A percentile compares a stretch with the other conserved stretches of the same genome.
These are phyloP conservation scores for Obba rivulosa DNA, from an alignment of 768 basidiomycete species.

Conservation along the genomic window DNA sequence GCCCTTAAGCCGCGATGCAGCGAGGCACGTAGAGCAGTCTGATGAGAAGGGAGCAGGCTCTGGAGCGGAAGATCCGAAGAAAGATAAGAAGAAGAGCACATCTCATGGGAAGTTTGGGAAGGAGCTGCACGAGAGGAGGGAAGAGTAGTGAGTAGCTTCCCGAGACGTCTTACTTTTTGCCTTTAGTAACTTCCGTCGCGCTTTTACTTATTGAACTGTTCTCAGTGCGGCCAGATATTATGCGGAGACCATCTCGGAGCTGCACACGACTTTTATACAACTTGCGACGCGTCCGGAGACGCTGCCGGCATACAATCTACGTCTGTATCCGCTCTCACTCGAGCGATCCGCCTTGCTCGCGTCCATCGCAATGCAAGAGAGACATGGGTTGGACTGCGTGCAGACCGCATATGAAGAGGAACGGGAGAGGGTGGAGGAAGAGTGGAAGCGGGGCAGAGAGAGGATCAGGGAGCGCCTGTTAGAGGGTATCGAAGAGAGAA, in stretches of 20 bases:
- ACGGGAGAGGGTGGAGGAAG: conserved; percentile 73
- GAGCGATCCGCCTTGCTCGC: conserved; percentile 74
- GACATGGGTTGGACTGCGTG: conserved; percentile 59
- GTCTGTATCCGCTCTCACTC: conserved; percentile 66
- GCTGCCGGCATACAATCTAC: conserved; percentile 59
- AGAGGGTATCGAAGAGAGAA: conserved; percentile 80
- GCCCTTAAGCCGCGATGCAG: conserved; percentile 3
- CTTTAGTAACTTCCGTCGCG: too few species aligned
- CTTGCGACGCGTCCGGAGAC: conserved; percentile 67
- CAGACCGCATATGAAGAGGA: conserved; percentile 76
- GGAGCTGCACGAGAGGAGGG: conserved; percentile 68
- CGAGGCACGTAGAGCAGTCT: background rate
- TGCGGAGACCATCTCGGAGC: conserved; percentile 54
- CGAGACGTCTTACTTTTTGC: background rate
- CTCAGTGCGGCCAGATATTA: conserved; percentile 50
- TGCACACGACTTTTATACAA: conserved; percentile 55
- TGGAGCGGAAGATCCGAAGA: conserved; percentile 40
- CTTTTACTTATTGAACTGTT: conserved; percentile 4
- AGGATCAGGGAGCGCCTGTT: conserved; percentile 71
- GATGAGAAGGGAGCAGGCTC: conserved; percentile 10
- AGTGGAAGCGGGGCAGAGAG: conserved; percentile 72
- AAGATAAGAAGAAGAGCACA: conserved; percentile 66
- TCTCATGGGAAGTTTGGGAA: conserved; percentile 65
- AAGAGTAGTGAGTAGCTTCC: conserved; percentile 48
- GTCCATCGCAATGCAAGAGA: conserved; percentile 62